These are phyloP conservation scores for Rhodotorula sp. DNA, from an alignment of 1,284 basidiomycete species.

Conservation along the genomic window DNA sequence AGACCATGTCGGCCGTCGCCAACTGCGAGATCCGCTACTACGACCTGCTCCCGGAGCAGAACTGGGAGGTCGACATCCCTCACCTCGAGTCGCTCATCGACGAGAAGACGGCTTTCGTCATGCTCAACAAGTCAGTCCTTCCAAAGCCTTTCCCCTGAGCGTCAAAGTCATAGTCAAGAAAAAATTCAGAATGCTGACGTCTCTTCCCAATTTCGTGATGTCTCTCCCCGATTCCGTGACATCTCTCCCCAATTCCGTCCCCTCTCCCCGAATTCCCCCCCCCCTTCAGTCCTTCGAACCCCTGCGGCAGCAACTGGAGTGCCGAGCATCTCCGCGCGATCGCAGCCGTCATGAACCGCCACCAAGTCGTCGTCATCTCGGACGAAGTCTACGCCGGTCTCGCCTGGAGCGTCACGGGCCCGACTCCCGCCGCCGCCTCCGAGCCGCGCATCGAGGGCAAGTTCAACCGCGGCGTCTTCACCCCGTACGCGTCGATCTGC, in stretches of 20 bases:
- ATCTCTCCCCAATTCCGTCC: neutral
- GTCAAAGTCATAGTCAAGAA: neutral
- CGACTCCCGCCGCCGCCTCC: constrained; percentile 16
- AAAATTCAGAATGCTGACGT: neutral
- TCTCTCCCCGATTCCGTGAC: neutral
- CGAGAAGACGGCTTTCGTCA: constrained; percentile 47
- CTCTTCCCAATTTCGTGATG: too few relatives aligned
- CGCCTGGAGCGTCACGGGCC: constrained; percentile 35
- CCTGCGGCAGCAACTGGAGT: constrained; percentile 50
- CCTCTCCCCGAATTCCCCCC: neutral
- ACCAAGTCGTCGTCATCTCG: constrained; percentile 49
- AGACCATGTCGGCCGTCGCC: constrained; percentile 46
- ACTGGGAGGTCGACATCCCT: constrained; percentile 50
- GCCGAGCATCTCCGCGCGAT: constrained; percentile 46
- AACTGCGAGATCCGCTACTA: constrained; percentile 49
- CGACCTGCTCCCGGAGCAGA: constrained; percentile 47
- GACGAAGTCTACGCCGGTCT: constrained; percentile 38
- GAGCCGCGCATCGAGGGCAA: constrained; percentile 33
- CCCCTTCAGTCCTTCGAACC: constrained; percentile 49
- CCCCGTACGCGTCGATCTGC: constrained; percentile 48
- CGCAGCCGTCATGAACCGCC: constrained; percentile 45
- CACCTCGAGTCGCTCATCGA: constrained; percentile 47
- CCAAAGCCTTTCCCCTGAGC: neutral
- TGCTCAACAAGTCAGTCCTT: constrained; percentile 46
- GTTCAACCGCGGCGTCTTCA: constrained; percentile 45